Percentiles rank a stretch among this genome's conserved stretches.
Evolutionary conservation across 768 basidiomycete genomes (phyloP).

Genomic region (Hericium coralloides): DNA sequence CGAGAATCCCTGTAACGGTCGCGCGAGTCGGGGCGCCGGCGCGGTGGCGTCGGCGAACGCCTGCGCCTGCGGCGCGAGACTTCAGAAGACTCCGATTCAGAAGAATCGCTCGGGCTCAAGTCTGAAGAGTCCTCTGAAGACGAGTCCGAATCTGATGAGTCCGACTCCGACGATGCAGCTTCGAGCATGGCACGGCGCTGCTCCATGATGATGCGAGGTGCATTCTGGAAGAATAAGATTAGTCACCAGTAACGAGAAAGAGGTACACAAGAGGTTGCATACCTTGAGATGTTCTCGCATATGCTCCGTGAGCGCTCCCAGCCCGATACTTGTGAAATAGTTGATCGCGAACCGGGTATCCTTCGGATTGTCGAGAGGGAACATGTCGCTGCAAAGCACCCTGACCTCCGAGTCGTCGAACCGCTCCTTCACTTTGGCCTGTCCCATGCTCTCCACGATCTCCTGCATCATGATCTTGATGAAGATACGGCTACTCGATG

Average conservation of each 20-base stretch:
- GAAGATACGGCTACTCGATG: slow-evolving; percentile 92
- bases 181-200: slow-evolving; percentile 85
- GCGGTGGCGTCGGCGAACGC: slow-evolving; percentile 26
- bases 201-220: slow-evolving; percentile 88
- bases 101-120: slow-evolving; percentile 27
- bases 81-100: slow-evolving; percentile 31
- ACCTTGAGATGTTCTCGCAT: slow-evolving; percentile 97
- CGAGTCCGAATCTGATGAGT: slow-evolving; percentile 32
- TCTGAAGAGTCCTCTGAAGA: slow-evolving; percentile 30
- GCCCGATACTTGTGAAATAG: slow-evolving; percentile 92
- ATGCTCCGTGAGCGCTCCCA: slow-evolving; percentile 86
- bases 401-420: slow-evolving; percentile 84
- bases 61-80: slow-evolving; percentile 20
- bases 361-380: slow-evolving; percentile 94
- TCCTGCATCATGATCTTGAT: slow-evolving; percentile 95
- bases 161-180: slow-evolving; percentile 42
- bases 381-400: slow-evolving; percentile 70
- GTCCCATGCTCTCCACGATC: slow-evolving; percentile 89
- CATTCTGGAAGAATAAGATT: slow-evolving; percentile 48
- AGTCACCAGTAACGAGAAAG: not conserved
- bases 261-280: not conserved
- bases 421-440: slow-evolving; percentile 78
- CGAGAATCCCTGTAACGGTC: slow-evolving; percentile 3
- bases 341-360: slow-evolving; percentile 96
- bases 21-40: slow-evolving; percentile 4